Evolutionary conservation across 2,329 filamentous ascomycete species (phyloP), one percentile per base, ranked within the genome.

Genomic region (Ceratocystis variospora): DNA sequence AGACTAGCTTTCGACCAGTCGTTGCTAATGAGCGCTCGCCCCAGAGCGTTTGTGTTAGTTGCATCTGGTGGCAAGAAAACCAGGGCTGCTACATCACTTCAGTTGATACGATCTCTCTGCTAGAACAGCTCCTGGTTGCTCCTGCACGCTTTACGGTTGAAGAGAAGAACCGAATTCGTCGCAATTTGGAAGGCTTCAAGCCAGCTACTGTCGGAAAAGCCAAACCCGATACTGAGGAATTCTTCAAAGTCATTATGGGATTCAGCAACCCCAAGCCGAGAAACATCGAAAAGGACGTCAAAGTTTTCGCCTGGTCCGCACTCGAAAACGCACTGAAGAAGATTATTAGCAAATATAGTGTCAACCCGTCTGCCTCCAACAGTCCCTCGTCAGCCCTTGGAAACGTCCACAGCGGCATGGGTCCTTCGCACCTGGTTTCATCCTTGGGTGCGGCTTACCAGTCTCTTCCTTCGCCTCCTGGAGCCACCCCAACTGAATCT

Each of bases 211-310:
- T 99, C 19, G 96, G 91, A 71, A 99, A 99, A 76, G 86, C 87
- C 67, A 96, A 96, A 77, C 73, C 86, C 0, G 93, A 97, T 68
- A 96, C 89, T 74, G 93, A 97, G 75, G 90, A 95, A 66, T 97
- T 97, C 76, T 97, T 97, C 85, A 96, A 96, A 78, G 83, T 96
- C 72, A 97, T 99, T 77, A 99, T 99, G 94, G 90, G 86, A 1
- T 97, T 97, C 73, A 90, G 91, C 12, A 89, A 88, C 68, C 94
- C 94, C 1, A 97, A 97, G 77, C 94, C 94, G 19, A 83, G 94
- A 69, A 96, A 97, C 73, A 99, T 99, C 70, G 94, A 97, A 79
- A 99, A 99, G 78, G 93, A 97, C 73, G 92, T 99, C 73, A 99
- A 99, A 78, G 94, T 97, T 12, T 99, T 97, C 73, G 88, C 91